A percentile compares a stretch with the other conserved stretches of the same genome.
Conservation (phyloP, 2,329 filamentous ascomycete genomes). For the Sarocladium brachiariae region DNA sequence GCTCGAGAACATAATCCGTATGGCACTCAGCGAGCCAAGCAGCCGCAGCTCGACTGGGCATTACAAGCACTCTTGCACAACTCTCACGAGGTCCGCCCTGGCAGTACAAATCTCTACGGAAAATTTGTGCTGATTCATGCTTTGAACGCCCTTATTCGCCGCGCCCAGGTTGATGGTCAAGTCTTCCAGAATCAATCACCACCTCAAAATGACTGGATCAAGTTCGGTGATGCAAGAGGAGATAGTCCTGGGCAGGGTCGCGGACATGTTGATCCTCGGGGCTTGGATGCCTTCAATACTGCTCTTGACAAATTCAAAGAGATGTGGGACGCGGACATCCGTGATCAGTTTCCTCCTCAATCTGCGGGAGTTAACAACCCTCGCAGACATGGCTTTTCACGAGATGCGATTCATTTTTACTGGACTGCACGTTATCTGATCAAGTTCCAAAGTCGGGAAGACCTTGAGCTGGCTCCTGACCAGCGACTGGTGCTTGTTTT, state of each 20-base stretch:
- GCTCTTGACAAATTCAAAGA: conserved; percentile 67
- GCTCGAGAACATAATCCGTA: conserved; percentile 51
- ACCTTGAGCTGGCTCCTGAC: conserved; percentile 52
- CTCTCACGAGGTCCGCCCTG: conserved; percentile 52
- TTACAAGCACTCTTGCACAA: conserved; percentile 54
- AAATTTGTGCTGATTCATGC: conserved; percentile 70
- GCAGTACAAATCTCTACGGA: conserved; percentile 63
- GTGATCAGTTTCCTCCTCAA: conserved; percentile 54
- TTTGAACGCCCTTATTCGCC: conserved; percentile 53
- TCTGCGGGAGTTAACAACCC: conserved; percentile 38
- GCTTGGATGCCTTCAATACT: conserved; percentile 40
- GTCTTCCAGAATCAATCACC: conserved; percentile 34
- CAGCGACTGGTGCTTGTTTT: conserved; percentile 54
- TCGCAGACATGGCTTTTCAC: conserved; percentile 60
- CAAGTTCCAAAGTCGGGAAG: conserved; percentile 46
- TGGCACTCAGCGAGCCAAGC: conserved; percentile 56
- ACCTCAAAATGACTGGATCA: conserved; percentile 52
- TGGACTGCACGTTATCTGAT: conserved; percentile 63
- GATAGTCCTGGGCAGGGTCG: conserved; percentile 40
- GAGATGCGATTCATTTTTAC: conserved; percentile 67
- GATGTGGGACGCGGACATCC: conserved; percentile 65
- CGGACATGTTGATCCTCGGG: conserved; percentile 34
- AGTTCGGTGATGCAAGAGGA: conserved; percentile 34
- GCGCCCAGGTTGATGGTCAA: conserved; percentile 34
- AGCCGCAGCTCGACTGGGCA: conserved; percentile 56